phyloP scores from a whole-genome alignment of 495 filamentous ascomycete species.

The Cercophora newfieldiana region DNA sequence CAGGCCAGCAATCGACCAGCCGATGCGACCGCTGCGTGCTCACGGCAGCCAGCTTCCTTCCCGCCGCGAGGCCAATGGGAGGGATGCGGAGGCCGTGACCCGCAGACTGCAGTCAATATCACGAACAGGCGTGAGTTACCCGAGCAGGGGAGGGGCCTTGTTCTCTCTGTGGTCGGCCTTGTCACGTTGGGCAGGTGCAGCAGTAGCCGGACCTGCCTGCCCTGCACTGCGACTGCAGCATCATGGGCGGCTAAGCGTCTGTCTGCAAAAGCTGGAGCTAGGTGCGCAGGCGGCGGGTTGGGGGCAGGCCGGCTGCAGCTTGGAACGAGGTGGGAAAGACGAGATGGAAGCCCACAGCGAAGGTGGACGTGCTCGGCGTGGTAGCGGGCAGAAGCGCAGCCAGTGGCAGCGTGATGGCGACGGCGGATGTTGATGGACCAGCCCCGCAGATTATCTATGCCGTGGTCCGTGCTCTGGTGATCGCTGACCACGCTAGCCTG shows the following conservation, averaged over 20 bases:
- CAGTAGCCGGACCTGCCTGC: conserved; percentile 8
- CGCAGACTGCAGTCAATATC: conserved; percentile 27
- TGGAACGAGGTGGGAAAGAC: not conserved
- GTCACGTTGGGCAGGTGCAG: conserved; percentile 23
- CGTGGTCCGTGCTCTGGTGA: conserved; percentile 32
- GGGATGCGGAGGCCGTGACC: conserved; percentile 10
- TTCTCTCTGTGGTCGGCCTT: conserved; percentile 11
- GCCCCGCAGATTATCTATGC: conserved; percentile 21
- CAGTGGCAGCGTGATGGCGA: not conserved
- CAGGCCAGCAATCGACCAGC: conserved; percentile 12
- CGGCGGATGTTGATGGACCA: not conserved
- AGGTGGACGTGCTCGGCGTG: not conserved
- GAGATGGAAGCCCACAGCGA: not conserved
- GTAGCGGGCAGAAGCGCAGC: conserved; percentile 1
- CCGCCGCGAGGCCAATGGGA: conserved; percentile 29
- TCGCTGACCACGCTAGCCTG: conserved; percentile 25
- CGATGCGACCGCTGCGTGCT: conserved; percentile 7
- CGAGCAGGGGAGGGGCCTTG: conserved; percentile 14
- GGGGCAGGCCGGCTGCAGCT: not conserved
- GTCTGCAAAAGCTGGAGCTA: not conserved
- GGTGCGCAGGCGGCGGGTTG: not conserved
- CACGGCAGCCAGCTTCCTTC: conserved; percentile 20
- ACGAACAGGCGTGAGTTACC: conserved; percentile 22
- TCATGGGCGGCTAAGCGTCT: conserved; percentile 45
- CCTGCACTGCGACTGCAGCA: conserved; percentile 38